Conservation (phyloP, 305 asterid species). For the Fraxinus ornus region DNA sequence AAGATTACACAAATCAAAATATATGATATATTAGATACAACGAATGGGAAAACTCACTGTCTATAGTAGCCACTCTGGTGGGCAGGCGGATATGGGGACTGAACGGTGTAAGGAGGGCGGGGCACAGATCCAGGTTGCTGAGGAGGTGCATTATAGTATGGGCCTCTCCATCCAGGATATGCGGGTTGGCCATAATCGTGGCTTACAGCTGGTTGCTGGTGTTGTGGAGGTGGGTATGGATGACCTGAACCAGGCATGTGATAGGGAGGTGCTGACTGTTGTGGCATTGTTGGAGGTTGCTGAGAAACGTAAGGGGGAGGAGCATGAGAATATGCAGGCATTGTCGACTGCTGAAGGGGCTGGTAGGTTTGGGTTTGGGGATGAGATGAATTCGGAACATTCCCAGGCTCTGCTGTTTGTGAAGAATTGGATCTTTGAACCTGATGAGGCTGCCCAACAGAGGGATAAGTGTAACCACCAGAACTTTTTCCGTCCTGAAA, state of each 20-base stretch:
- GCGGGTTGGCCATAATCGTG: constrained; percentile 87
- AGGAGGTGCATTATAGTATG: constrained; percentile 72
- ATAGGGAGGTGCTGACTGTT: constrained; percentile 69
- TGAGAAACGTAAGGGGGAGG: constrained; percentile 56
- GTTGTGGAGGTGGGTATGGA: constrained; percentile 62
- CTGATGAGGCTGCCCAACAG: constrained; percentile 52
- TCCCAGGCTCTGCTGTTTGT: constrained; percentile 46
- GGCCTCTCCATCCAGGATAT: constrained; percentile 94
- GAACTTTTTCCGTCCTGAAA: constrained; percentile 66
- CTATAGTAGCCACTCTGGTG: constrained; percentile 80
- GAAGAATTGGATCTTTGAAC: constrained; percentile 56
- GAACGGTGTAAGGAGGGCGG: constrained; percentile 76
- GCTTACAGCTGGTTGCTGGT: constrained; percentile 53
- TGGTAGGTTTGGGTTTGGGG: constrained; percentile 53
- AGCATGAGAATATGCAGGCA: constrained; percentile 39
- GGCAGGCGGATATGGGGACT: constrained; percentile 70
- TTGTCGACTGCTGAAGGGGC: constrained; percentile 54
- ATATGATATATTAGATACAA: neutral
- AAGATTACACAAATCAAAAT: neutral
- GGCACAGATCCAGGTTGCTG: constrained; percentile 82
- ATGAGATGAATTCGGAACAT: constrained; percentile 41
- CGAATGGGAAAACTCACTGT: constrained; percentile 32
- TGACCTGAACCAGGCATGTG: constrained; percentile 48
- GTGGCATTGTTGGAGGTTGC: constrained; percentile 23
- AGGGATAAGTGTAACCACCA: constrained; percentile 51